Base-by-base conservation (phyloP, 768 basidiomycete genomes). In the Rhodotorula diobovata region DNA sequence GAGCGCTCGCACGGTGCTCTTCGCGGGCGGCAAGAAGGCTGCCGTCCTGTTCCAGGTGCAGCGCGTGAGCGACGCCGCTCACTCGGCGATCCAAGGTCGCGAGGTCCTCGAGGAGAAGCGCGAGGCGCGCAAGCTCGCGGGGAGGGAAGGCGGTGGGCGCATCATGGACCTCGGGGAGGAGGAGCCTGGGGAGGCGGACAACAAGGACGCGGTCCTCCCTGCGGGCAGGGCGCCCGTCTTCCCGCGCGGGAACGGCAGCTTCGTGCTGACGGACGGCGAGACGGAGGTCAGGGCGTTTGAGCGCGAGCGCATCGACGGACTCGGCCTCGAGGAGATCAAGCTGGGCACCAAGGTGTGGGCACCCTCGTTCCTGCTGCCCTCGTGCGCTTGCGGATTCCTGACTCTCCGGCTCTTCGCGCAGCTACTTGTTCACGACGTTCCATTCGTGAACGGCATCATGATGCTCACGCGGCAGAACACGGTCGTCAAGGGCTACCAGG, bases 271-370 rank as follows among this genome's bases (percentile, higher is more conserved):
- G 23, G 72, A 73, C n/a, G 72, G 72, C 10, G 34, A 43, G 28
- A 51, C 34, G 0, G 30, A 48, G 56, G 54, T 65, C 2, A 21
- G 12, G 2, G 72, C 64, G 50, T 70, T 73, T 32, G 72, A 73
- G 54, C 41, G 53, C 25, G 28, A 51, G 46, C 37, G 54, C 32
- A 55, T 73, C 7, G 10, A 7, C 2, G 68, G 68, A 4, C 45
- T 73, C 14, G 68, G 72, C 15, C 30, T 67, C 30, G 68, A 67
- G 55, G 66, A 73, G 53, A n/a, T 67, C 53, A 54, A 61, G 57
- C 56, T 73, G 2, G 72, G 72, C 4, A 63, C 60, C 8, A 73
- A 73, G 61, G 72, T 73, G 55, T n/a, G n/a, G n/a, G n/a, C n/a
- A n/a, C n/a, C n/a, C n/a, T n/a, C n/a, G n/a, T n/a, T n/a, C n/a